A percentile compares a stretch with the other conserved stretches of the same genome.
Evolutionary conservation across 179 eudicot genomes (phyloP).

Genomic region (Spergularia azorica): DNA sequence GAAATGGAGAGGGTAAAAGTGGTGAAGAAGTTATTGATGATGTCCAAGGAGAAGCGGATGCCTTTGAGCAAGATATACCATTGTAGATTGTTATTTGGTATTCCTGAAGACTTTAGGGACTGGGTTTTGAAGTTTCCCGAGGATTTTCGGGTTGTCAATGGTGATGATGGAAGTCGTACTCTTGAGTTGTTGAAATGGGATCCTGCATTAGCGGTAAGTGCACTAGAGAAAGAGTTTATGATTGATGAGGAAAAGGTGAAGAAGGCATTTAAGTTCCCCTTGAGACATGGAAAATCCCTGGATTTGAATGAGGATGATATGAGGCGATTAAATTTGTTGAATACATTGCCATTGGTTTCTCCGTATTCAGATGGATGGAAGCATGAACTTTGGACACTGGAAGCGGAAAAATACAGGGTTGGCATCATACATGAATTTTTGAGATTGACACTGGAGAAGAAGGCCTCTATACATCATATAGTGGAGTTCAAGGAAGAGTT

Average conservation of each 20-base stretch:
- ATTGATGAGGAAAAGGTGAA: slow-evolving; percentile 79
- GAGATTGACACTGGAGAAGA: slow-evolving; percentile 95
- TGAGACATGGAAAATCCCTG: slow-evolving; percentile 66
- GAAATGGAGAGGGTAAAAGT: slow-evolving; percentile 60
- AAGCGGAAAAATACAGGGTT: slow-evolving; percentile 89
- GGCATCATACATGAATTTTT: slow-evolving; percentile 92
- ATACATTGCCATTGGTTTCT: slow-evolving; percentile 87
- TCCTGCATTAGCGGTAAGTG: slow-evolving; percentile 66
- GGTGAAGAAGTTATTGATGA: slow-evolving; percentile 80
- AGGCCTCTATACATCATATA: slow-evolving; percentile 90
- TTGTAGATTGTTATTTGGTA: slow-evolving; percentile 69
- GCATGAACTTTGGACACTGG: slow-evolving; percentile 72
- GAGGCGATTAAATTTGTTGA: slow-evolving; percentile 61
- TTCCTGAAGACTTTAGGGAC: slow-evolving; percentile 88
- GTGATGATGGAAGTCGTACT: slow-evolving; percentile 60
- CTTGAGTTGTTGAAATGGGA: slow-evolving; percentile 85
- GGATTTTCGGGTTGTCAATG: slow-evolving; percentile 54
- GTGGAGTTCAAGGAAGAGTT: slow-evolving; percentile 99
- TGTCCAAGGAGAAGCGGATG: slow-evolving; percentile 66
- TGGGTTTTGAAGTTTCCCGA: slow-evolving; percentile 64
- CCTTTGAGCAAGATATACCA: slow-evolving; percentile 77
- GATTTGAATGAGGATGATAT: slow-evolving; percentile 65
- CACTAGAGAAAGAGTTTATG: slow-evolving; percentile 78
- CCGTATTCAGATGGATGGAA: slow-evolving; percentile 91
- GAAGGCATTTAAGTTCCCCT: slow-evolving; percentile 62